phyloP scores from a whole-genome alignment of 192 early-diverging fungal genomes.

The Funneliformis mosseae region DNA sequence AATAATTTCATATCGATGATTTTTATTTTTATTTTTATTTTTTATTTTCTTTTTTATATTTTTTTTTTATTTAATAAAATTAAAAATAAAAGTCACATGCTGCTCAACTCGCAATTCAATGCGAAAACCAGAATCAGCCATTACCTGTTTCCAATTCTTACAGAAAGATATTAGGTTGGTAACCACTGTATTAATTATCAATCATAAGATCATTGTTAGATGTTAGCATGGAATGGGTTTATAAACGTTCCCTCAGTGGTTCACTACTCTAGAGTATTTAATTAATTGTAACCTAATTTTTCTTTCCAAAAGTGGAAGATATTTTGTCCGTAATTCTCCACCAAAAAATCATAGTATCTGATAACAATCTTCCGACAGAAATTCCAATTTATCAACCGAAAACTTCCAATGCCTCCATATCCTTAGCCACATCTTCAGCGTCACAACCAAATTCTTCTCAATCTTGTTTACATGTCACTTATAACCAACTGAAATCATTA shows the following conservation, averaged over 20 bases:
- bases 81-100: slow-evolving; percentile 15
- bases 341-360: slow-evolving; percentile 6
- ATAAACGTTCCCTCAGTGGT: neutral
- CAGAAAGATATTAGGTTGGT: slow-evolving; percentile 22
- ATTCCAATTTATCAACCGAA: neutral
- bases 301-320: slow-evolving; percentile 17
- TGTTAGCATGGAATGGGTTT: neutral
- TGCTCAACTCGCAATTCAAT: slow-evolving; percentile 19
- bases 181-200: neutral
- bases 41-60: neutral
- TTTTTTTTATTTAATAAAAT: neutral
- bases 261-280: neutral
- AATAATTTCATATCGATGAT: neutral
- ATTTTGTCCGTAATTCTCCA: slow-evolving; percentile 4
- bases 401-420: neutral
- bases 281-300: neutral
- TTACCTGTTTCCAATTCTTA: neutral
- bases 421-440: neutral
- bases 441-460: slow-evolving; percentile 8
- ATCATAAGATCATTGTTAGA: neutral
- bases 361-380: neutral
- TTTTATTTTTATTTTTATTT: neutral
- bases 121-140: neutral
- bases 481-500: slow-evolving; percentile 4
- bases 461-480: neutral